Percentiles rank a stretch among this genome's conserved stretches.
phyloP scores from a whole-genome alignment of 2,329 filamentous ascomycete species.

The Curvularia verruculosa region DNA sequence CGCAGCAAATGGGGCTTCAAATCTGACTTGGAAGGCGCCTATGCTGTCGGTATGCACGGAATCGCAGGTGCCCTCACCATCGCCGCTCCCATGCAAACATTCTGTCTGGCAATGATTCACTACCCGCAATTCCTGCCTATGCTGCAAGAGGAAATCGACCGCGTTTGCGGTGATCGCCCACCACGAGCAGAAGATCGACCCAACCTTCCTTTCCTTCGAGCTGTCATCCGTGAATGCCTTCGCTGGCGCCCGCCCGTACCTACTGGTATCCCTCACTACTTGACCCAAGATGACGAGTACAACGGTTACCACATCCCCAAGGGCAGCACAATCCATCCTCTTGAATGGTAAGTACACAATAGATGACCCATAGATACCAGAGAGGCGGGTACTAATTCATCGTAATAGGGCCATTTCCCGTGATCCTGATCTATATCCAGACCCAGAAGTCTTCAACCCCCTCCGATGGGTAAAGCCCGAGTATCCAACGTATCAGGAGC shows the following conservation, averaged over 20 bases:
- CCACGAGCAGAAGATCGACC: constrained; percentile 48
- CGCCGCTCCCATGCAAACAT: constrained; percentile 55
- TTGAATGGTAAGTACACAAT: constrained; percentile 52
- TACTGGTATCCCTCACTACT: constrained; percentile 60
- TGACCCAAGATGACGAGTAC: constrained; percentile 63
- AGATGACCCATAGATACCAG: background rate
- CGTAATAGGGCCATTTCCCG: constrained; percentile 57
- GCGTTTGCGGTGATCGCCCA: constrained; percentile 48
- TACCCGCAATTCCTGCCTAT: constrained; percentile 53
- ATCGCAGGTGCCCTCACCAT: constrained; percentile 56
- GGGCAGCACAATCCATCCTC: constrained; percentile 56
- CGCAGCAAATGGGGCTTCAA: constrained; percentile 50
- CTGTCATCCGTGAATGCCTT: constrained; percentile 48
- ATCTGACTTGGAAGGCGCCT: constrained; percentile 54
- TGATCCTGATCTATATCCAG: constrained; percentile 58
- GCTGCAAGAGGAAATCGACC: constrained; percentile 50
- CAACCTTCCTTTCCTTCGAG: constrained; percentile 49
- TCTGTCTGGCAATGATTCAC: constrained; percentile 55
- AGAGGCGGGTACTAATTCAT: constrained; percentile 16
- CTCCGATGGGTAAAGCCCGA: constrained; percentile 65
- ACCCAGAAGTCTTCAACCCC: constrained; percentile 72
- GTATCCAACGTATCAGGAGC: constrained; percentile 61
- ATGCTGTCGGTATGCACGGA: constrained; percentile 56
- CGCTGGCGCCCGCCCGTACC: constrained; percentile 55
- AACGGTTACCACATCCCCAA: constrained; percentile 63